Conservation (phyloP, 495 filamentous ascomycete species). For the Xylaria longipes region DNA sequence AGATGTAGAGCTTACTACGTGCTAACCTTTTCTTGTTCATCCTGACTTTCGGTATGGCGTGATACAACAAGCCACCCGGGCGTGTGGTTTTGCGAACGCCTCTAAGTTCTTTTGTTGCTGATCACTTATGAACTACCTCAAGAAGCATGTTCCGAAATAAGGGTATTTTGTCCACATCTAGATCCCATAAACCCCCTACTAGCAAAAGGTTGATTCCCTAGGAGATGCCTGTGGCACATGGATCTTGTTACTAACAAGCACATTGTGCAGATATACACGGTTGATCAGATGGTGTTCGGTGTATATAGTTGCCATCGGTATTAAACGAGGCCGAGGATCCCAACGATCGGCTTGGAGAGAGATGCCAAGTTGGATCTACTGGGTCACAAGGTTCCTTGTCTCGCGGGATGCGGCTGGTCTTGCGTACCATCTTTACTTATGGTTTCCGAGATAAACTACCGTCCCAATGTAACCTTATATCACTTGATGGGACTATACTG, state of each 20-base stretch:
- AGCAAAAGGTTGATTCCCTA: too few relatives aligned
- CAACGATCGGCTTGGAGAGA: constrained; percentile 22
- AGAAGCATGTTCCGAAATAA: not conserved
- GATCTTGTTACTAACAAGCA: constrained; percentile 2
- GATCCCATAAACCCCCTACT: not conserved
- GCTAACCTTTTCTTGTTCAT: not conserved
- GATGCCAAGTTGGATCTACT: constrained; percentile 14
- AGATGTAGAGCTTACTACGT: not conserved
- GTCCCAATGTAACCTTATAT: constrained; percentile 26
- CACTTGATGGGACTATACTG: constrained; percentile 28
- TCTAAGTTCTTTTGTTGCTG: constrained; percentile 1
- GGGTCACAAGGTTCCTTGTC: constrained; percentile 8
- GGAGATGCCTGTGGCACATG: not conserved
- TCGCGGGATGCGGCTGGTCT: constrained; percentile 17
- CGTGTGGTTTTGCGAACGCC: not conserved
- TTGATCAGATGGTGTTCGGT: not conserved
- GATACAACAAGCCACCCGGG: not conserved
- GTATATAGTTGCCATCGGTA: not conserved
- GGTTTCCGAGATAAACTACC: constrained; percentile 25
- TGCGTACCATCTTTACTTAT: not conserved
- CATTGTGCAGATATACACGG: not conserved
- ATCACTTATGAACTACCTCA: not conserved
- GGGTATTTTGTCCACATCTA: not conserved
- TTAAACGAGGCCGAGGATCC: constrained; percentile 1
- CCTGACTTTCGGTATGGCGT: constrained; percentile 1